Conservation (phyloP, 2,329 filamentous ascomycete genomes). For the Fusarium ambrosium region DNA sequence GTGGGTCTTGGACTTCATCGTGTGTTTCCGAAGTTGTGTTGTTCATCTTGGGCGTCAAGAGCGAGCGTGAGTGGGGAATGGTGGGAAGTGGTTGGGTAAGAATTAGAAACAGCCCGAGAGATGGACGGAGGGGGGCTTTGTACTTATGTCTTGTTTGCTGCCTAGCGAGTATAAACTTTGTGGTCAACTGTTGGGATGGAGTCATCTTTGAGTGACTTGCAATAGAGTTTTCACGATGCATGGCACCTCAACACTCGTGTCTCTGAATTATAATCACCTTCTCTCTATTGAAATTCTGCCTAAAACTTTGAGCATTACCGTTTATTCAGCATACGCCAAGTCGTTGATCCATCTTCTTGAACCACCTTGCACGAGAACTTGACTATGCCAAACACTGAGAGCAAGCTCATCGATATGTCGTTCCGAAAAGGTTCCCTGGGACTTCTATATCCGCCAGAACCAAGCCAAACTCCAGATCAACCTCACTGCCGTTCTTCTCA, state of each 20-base stretch:
- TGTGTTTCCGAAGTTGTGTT: neutral
- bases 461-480: neutral
- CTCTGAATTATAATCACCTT: too few relatives aligned
- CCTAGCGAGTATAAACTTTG: neutral
- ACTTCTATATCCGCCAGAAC: neutral
- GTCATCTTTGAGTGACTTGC: neutral
- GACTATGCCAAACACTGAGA: neutral
- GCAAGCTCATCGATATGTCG: neutral
- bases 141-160: neutral
- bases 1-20: neutral
- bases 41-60: neutral
- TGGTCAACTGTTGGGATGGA: neutral
- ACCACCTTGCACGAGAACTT: neutral
- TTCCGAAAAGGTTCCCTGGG: neutral
- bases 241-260: neutral
- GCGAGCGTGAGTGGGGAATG: neutral
- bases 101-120: neutral
- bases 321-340: neutral
- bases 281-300: too few relatives aligned
- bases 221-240: neutral
- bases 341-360: neutral
- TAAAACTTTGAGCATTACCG: neutral
- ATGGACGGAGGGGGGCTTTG: neutral
- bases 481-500: neutral
- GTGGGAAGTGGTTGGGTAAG: neutral